Evolutionary conservation across 1,139 yeast genomes (phyloP).

Genomic region (Lodderomyces elongisporus): DNA sequence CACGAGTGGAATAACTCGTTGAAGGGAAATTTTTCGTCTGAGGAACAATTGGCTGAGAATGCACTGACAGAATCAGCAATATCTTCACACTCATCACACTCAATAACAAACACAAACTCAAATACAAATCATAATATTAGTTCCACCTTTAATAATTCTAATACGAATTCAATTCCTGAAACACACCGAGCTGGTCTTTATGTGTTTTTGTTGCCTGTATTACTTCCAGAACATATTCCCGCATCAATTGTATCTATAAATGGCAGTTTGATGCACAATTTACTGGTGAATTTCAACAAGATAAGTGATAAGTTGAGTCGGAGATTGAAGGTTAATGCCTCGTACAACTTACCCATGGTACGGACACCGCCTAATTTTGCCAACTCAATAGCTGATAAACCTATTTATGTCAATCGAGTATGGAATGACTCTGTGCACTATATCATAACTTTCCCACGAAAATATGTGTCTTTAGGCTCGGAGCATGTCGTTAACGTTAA

Average conservation of each 20-base stretch:
- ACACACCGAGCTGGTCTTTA: constrained; percentile 68
- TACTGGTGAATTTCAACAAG: constrained; percentile 28
- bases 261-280: constrained; percentile 39
- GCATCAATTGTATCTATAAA: constrained; percentile 60
- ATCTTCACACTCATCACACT: background rate
- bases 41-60: background rate
- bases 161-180: background rate
- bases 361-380: constrained; percentile 82
- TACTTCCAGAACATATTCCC: constrained; percentile 67
- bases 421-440: constrained; percentile 82
- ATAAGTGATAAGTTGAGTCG: constrained; percentile 35
- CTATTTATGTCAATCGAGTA: constrained; percentile 72
- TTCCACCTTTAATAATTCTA: constrained; percentile 3
- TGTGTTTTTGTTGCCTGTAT: constrained; percentile 67
- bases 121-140: constrained; percentile 1
- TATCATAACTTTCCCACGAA: constrained; percentile 70
- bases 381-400: constrained; percentile 68
- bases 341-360: constrained; percentile 49
- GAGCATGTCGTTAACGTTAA: constrained; percentile 59
- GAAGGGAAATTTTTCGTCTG: constrained; percentile 8
- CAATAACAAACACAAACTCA: constrained; percentile 1
- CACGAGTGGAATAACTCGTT: constrained; percentile 15
- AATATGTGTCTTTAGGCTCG: constrained; percentile 68
- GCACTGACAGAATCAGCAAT: background rate
- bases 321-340: constrained; percentile 24